These are phyloP conservation scores for Trichoderma parareesei DNA, from an alignment of 495 filamentous ascomycete species.

Conservation along the genomic window DNA sequence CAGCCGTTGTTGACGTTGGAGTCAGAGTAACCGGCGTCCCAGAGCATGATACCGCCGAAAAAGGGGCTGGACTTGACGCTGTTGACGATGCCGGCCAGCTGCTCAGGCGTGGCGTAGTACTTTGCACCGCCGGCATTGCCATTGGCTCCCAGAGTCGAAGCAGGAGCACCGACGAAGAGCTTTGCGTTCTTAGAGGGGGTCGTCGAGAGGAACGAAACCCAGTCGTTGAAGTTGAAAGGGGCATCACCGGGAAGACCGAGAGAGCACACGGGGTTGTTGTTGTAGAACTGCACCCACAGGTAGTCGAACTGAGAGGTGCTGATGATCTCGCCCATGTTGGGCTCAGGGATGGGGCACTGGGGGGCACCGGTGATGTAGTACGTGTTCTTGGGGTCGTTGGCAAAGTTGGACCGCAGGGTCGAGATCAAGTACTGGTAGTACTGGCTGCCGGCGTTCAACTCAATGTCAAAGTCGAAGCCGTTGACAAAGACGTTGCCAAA, in stretches of 20 bases:
- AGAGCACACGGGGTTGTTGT: constrained; percentile 39
- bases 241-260: constrained; percentile 19
- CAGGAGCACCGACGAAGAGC: constrained; percentile 51
- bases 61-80: constrained; percentile 26
- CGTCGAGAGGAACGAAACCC: constrained; percentile 47
- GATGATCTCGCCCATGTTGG: constrained; percentile 40
- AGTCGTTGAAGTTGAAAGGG: constrained; percentile 51
- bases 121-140: constrained; percentile 22
- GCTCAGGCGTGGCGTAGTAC: constrained; percentile 35
- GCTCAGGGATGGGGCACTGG: constrained; percentile 48
- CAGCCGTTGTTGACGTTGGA: constrained; percentile 33
- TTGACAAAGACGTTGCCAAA: constrained; percentile 36
- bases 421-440: constrained; percentile 31
- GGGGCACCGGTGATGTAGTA: constrained; percentile 50
- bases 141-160: constrained; percentile 28
- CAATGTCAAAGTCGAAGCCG: constrained; percentile 58
- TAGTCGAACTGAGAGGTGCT: constrained; percentile 47
- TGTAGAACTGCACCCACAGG: constrained; percentile 59
- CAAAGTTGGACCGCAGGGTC: constrained; percentile 40
- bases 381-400: constrained; percentile 24
- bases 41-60: constrained; percentile 49
- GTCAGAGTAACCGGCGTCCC: constrained; percentile 43
- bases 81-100: constrained; percentile 28
- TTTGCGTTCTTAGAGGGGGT: constrained; percentile 46
- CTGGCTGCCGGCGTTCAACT: constrained; percentile 25